Evolutionary conservation across 1,284 basidiomycete genomes (phyloP), one percentile per base, ranked within the genome.

Genomic region (Pseudozyma flocculosa): DNA sequence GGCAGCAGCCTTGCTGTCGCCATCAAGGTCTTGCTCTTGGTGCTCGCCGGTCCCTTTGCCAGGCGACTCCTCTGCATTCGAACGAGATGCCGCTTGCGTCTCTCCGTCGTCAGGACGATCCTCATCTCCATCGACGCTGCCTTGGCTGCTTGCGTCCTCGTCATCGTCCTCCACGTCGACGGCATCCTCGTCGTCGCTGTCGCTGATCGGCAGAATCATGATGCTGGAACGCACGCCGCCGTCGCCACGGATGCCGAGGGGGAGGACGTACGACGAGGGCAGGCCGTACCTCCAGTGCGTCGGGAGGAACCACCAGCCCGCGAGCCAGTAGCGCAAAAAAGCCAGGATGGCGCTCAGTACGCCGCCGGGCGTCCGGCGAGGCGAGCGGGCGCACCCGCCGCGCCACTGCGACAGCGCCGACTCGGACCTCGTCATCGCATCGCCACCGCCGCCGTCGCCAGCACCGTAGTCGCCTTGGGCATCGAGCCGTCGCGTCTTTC

Each of bases 161-260:
- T 50, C 47, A 21, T 59, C 50, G 22, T 54, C 59, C 23, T 66
- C 63, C 1, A 48, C 51, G 29, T 47, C 58, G 26, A 59, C 48
- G 2, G 34, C 58, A 3, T 43, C 57, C 4, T 61, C 56, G 5
- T 56, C 57, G 13, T 70, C 70, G 32, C 51, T 57, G 42, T 72
- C 64, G 17, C 57, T 57, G 22, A 65, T 64, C 2, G 65, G 61
- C 45, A 65, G 48, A 18, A 72, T 45, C 17, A 72, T 48, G 38
- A 72, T 61, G 21, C 68, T 68, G 19, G 70, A 61, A 13, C 66
- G 50, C 26, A 73, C 65, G 13, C 70, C 66, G 22, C 68, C 70
- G 43, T 73, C 68, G 7, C 58, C 61, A 4, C 68, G 39, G 23
- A 73, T 70, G 4, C 70, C 68, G n/a, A 73, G 42, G 10, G 68